These are phyloP conservation scores for Sonneratia caseolaris DNA, from an alignment of 345 rosid genomes.

Conservation along the genomic window DNA sequence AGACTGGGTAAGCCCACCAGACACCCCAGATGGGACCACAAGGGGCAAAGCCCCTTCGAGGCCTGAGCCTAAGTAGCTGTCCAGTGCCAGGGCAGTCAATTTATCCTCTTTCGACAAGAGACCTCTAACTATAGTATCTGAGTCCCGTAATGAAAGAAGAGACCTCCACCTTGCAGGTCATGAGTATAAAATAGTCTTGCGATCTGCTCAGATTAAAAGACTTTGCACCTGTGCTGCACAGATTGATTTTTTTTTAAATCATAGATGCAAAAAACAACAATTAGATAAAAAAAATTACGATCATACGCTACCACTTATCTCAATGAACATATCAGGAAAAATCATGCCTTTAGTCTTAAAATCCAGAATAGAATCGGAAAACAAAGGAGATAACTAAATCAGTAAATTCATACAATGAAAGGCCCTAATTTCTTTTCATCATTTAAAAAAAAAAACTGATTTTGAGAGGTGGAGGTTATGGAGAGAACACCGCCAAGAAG, in stretches of 20 bases:
- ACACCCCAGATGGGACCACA: conserved; percentile 70
- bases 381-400: background rate
- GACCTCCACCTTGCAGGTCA: conserved; percentile 1
- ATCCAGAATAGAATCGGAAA: background rate
- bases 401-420: background rate
- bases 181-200: conserved; percentile 2
- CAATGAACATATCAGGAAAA: background rate
- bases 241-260: too few relatives aligned
- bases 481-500: background rate
- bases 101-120: conserved; percentile 17
- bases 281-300: background rate
- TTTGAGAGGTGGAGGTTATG: background rate
- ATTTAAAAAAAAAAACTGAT: background rate
- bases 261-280: background rate
- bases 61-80: conserved; percentile 58
- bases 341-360: background rate
- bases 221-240: too few relatives aligned
- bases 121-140: background rate
- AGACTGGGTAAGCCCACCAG: conserved; percentile 78
- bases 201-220: too few relatives aligned
- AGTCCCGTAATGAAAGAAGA: background rate
- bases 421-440: background rate
- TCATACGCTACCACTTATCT: background rate
- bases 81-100: conserved; percentile 56
- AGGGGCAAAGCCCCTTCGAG: conserved; percentile 46